Percentiles rank a stretch among this genome's conserved stretches.
Conservation (phyloP, 306 rosid genomes). For the Argentina anserina region DNA sequence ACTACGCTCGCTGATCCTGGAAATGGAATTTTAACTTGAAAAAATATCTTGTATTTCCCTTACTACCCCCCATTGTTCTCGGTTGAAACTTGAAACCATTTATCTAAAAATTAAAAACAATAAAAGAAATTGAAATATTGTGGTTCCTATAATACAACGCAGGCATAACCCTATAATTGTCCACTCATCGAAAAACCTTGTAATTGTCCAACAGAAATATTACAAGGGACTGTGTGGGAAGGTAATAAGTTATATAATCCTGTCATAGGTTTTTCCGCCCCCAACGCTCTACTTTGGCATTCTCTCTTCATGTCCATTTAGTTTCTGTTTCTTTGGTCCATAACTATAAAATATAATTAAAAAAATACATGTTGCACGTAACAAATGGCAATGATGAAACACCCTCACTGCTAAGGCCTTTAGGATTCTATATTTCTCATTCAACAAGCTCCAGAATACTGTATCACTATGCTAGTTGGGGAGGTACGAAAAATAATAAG, state of each 20-base stretch:
- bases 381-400: too few relatives aligned
- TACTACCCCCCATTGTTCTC: background rate
- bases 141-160: background rate
- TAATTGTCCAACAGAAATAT: background rate
- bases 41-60: background rate
- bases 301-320: background rate
- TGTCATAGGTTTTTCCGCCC: conserved; percentile 1
- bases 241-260: background rate
- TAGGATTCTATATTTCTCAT: too few relatives aligned
- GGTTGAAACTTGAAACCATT: background rate
- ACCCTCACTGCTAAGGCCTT: too few relatives aligned
- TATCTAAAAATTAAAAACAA: too few relatives aligned
- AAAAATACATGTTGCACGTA: too few relatives aligned
- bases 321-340: too few relatives aligned
- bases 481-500: too few relatives aligned
- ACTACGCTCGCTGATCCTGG: background rate
- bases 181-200: too few relatives aligned
- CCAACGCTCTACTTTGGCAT: background rate
- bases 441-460: too few relatives aligned
- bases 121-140: background rate
- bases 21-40: background rate
- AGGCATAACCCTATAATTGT: too few relatives aligned
- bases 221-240: background rate
- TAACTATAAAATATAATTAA: too few relatives aligned
- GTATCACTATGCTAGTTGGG: too few relatives aligned